Percentiles rank a stretch among this genome's conserved stretches.
Evolutionary conservation across 805 yeast species (phyloP).

Genomic region (Metschnikowia vanudenii): DNA sequence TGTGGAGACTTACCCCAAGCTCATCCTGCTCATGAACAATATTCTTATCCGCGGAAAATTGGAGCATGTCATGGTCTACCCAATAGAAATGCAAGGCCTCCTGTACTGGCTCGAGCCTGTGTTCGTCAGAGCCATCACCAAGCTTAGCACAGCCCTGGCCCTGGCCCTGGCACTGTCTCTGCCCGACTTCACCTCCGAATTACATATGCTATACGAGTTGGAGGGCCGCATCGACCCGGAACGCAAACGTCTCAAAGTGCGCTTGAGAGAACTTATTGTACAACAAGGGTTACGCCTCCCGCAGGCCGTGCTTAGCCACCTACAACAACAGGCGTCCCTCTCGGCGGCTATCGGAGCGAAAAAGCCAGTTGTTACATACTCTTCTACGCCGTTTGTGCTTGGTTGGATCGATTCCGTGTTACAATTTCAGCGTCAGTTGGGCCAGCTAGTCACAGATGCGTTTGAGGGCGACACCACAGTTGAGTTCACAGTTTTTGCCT

Average conservation of each 20-base stretch:
- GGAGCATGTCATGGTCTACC: slow-evolving; percentile 48
- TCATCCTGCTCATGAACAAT: slow-evolving; percentile 56
- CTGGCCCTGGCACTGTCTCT: neutral
- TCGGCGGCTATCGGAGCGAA: slow-evolving; percentile 6
- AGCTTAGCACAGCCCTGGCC: neutral
- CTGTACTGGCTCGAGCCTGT: slow-evolving; percentile 53
- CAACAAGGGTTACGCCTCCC: slow-evolving; percentile 45
- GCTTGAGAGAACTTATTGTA: slow-evolving; percentile 47
- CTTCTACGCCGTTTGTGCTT: slow-evolving; percentile 53
- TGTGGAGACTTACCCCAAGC: slow-evolving; percentile 49
- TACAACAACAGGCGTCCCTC: slow-evolving; percentile 15
- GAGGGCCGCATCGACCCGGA: slow-evolving; percentile 54
- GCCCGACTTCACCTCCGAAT: slow-evolving; percentile 31
- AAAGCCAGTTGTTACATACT: slow-evolving; percentile 15
- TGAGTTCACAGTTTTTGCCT: slow-evolving; percentile 54
- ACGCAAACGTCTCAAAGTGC: slow-evolving; percentile 47
- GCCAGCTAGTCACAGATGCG: slow-evolving; percentile 45
- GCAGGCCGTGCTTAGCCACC: slow-evolving; percentile 17
- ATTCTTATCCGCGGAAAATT: slow-evolving; percentile 57
- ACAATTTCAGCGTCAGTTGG: slow-evolving; percentile 50
- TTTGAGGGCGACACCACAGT: slow-evolving; percentile 50
- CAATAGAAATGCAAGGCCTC: slow-evolving; percentile 55
- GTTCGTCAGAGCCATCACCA: slow-evolving; percentile 16
- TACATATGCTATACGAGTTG: slow-evolving; percentile 49
- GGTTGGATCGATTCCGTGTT: slow-evolving; percentile 66